Conservation (phyloP, 768 basidiomycete genomes). For the Kwoniella heveanensis region DNA sequence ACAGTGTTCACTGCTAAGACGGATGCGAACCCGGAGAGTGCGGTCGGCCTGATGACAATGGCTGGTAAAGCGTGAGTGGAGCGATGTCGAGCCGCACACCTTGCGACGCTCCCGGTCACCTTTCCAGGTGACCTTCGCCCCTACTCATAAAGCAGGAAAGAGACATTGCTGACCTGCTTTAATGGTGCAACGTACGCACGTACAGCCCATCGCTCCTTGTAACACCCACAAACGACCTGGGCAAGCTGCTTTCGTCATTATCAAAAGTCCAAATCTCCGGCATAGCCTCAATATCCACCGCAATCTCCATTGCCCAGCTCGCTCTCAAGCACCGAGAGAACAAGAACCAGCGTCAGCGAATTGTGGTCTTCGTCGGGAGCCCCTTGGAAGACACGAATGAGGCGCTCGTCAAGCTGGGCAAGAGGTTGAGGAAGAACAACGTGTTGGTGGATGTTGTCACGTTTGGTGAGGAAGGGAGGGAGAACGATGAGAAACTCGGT, state of each 20-base stretch:
- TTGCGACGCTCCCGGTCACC: no score
- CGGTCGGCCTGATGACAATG: slow-evolving; percentile 97
- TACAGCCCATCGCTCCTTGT: slow-evolving; percentile 89
- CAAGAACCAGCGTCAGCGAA: slow-evolving; percentile 95
- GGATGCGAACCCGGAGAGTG: slow-evolving; percentile 94
- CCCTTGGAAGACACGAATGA: slow-evolving; percentile 80
- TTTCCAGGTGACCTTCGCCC: no score
- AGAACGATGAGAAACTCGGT: slow-evolving; percentile 68
- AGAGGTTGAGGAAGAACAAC: slow-evolving; percentile 99
- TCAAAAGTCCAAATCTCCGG: slow-evolving; percentile 76
- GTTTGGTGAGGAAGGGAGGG: slow-evolving; percentile 74
- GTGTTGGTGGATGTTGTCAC: slow-evolving; percentile 88
- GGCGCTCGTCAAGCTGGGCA: slow-evolving; percentile 81
- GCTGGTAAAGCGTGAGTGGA: slow-evolving; percentile 82
- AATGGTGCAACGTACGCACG: neutral
- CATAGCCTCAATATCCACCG: slow-evolving; percentile 79
- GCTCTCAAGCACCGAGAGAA: slow-evolving; percentile 97
- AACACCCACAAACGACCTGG: slow-evolving; percentile 91
- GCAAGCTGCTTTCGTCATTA: slow-evolving; percentile 80
- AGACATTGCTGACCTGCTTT: neutral
- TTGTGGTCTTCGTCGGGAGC: slow-evolving; percentile 90
- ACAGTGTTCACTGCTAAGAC: slow-evolving; percentile 89
- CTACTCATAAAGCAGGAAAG: no score
- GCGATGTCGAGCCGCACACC: no score
- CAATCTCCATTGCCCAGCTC: slow-evolving; percentile 89